These are phyloP conservation scores for Rhizopogon hawkerae DNA, from an alignment of 1,284 basidiomycete genomes.

Conservation along the genomic window DNA sequence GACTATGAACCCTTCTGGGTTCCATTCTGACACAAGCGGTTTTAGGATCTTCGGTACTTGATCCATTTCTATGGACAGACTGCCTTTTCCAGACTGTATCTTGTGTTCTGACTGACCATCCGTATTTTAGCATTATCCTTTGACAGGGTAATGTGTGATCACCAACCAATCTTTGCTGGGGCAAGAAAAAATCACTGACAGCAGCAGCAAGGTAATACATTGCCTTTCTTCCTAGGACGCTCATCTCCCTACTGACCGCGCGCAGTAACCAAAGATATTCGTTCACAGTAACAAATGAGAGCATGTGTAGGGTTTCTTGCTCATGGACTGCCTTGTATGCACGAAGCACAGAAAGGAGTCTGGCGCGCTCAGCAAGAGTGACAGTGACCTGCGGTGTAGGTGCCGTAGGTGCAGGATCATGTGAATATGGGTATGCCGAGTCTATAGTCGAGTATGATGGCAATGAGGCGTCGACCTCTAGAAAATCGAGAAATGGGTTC, in stretches of 20 bases:
- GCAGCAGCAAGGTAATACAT: conserved; percentile 95
- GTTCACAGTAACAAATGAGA: conserved; percentile 92
- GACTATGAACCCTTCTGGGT: conserved; percentile 83
- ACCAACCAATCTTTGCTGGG: conserved; percentile 77
- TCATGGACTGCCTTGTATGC: conserved; percentile 77
- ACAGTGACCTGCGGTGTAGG: conserved; percentile 52
- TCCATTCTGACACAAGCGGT: conserved; percentile 92
- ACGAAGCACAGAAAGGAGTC: conserved; percentile 68
- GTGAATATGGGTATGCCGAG: conserved; percentile 14
- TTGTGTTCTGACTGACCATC: conserved; percentile 83
- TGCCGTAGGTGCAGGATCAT: conserved; percentile 13
- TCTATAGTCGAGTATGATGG: conserved; percentile 16
- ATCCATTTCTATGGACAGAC: conserved; percentile 93
- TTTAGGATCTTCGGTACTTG: conserved; percentile 96
- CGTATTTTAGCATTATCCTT: conserved; percentile 13
- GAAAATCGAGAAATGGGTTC: conserved; percentile 94
- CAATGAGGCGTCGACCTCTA: conserved; percentile 56
- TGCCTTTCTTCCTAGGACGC: conserved; percentile 58
- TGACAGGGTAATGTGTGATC: not conserved
- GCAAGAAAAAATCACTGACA: conserved; percentile 96
- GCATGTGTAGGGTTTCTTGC: conserved; percentile 68
- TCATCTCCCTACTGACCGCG: conserved; percentile 69
- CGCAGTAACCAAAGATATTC: conserved; percentile 93
- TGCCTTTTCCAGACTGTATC: conserved; percentile 94
- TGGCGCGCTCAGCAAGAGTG: conserved; percentile 49